Conservation (phyloP, 78 protist genomes). For the Pelomyxa schiedti region DNA sequence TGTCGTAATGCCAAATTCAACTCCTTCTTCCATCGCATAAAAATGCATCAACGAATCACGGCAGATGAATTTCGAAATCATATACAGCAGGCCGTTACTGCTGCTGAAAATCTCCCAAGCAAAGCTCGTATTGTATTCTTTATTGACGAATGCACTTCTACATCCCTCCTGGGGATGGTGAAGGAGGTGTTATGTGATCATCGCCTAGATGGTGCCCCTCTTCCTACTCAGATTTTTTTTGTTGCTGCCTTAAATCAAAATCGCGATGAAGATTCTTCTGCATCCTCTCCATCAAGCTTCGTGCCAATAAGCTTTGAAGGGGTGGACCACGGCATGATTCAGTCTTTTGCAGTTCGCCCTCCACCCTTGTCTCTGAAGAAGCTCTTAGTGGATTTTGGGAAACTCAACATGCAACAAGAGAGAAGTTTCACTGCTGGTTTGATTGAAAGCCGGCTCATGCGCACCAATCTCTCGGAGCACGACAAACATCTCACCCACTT, state of each 20-base stretch:
- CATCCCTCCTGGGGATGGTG: slow-evolving; percentile 28
- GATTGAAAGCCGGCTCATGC: no score
- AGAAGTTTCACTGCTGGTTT: no score
- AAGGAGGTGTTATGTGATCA: slow-evolving; percentile 52
- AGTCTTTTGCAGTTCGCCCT: slow-evolving; percentile 14
- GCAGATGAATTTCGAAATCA: neutral
- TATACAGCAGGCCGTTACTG: neutral
- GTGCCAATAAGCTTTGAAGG: no score
- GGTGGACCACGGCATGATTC: neutral
- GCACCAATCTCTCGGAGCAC: no score
- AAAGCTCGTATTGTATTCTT: slow-evolving; percentile 25
- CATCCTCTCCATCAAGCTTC: no score
- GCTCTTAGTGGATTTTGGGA: slow-evolving; percentile 20
- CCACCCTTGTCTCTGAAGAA: slow-evolving; percentile 25
- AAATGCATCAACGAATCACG: slow-evolving; percentile 30
- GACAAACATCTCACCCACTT: no score
- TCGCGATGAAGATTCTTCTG: no score
- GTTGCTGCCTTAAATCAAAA: slow-evolving; percentile 48
- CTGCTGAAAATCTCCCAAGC: neutral
- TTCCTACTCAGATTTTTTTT: slow-evolving; percentile 23
- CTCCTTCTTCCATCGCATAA: slow-evolving; percentile 23
- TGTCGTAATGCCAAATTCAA: slow-evolving; percentile 12
- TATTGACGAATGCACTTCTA: slow-evolving; percentile 45
- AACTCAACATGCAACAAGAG: slow-evolving; percentile 11
- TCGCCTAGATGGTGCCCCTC: slow-evolving; percentile 24